Percentiles rank a stretch among this genome's conserved stretches.
Evolutionary conservation across 345 rosid genomes (phyloP).

Genomic region (Citrus trifoliata): DNA sequence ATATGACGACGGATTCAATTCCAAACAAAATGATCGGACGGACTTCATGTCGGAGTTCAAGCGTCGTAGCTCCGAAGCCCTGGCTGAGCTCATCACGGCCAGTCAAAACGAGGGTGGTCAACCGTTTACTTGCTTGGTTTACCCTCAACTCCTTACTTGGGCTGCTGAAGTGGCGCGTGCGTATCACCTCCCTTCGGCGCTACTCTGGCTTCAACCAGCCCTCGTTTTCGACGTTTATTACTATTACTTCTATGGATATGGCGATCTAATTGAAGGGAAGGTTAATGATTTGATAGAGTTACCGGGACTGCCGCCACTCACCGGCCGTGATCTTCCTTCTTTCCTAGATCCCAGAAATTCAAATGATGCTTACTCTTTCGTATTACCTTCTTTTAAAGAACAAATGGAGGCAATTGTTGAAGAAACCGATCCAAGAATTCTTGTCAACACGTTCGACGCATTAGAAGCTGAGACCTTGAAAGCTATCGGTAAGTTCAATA

Average conservation of each 20-base stretch:
- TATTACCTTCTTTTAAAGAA: conserved; percentile 2
- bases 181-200: conserved; percentile 30
- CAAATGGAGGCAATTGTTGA: conserved; percentile 29
- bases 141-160: conserved; percentile 53
- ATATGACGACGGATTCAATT: conserved; percentile 45
- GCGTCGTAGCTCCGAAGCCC: conserved; percentile 35
- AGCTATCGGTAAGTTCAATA: conserved; percentile 20
- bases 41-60: conserved; percentile 33
- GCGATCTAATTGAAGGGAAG: conserved; percentile 19
- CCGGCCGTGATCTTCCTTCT: conserved; percentile 50
- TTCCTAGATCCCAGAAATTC: conserved; percentile 28
- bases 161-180: conserved; percentile 45
- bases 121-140: conserved; percentile 39
- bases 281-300: conserved; percentile 28
- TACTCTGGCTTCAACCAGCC: conserved; percentile 72
- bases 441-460: conserved; percentile 60
- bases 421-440: conserved; percentile 43
- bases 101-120: conserved; percentile 6
- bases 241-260: conserved; percentile 47
- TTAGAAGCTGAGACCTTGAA: conserved; percentile 49
- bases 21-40: conserved; percentile 12
- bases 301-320: conserved; percentile 41
- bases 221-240: conserved; percentile 54
- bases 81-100: conserved; percentile 30
- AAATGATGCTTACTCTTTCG: too few species aligned